Percentiles rank a stretch among this genome's conserved stretches.
Conservation (phyloP, 2,329 filamentous ascomycete species). For the Chaetomiaceae sp. region DNA sequence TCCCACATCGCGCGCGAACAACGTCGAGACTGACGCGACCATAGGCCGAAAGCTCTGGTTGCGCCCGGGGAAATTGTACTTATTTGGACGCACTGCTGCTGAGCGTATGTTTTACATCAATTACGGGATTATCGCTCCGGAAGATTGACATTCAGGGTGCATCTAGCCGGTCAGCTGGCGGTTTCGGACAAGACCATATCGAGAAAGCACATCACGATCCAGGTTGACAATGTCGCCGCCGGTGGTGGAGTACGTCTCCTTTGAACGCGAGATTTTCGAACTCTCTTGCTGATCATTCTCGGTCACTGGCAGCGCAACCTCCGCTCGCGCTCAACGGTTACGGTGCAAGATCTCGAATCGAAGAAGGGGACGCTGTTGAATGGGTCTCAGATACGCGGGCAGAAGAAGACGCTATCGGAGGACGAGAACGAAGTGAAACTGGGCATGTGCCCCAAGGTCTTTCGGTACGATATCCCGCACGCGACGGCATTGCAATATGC, state of each 20-base stretch:
- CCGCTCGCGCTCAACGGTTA: constrained; percentile 61
- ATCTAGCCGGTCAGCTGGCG: constrained; percentile 58
- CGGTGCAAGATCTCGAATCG: constrained; percentile 71
- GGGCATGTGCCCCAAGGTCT: constrained; percentile 60
- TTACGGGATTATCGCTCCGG: background rate
- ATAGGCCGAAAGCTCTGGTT: constrained; percentile 73
- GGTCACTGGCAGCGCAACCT: constrained; percentile 48
- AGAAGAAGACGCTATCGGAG: constrained; percentile 49
- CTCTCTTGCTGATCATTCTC: background rate
- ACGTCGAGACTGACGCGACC: constrained; percentile 3
- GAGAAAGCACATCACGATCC: constrained; percentile 76
- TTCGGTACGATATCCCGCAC: constrained; percentile 41
- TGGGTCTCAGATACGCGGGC: constrained; percentile 61
- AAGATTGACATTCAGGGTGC: too few species aligned
- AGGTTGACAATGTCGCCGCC: constrained; percentile 57
- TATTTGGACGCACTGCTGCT: constrained; percentile 72
- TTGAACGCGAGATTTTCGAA: background rate
- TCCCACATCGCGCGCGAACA: constrained; percentile 1
- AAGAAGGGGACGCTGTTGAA: constrained; percentile 80
- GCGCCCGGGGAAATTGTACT: constrained; percentile 74
- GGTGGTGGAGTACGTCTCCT: constrained; percentile 57
- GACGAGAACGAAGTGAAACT: constrained; percentile 62
- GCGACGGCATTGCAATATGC: background rate
- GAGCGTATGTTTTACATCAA: constrained; percentile 45
- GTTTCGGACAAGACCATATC: constrained; percentile 81